These are phyloP conservation scores for Moesziomyces aphidis DNA, from an alignment of 1,284 basidiomycete species.

Conservation along the genomic window DNA sequence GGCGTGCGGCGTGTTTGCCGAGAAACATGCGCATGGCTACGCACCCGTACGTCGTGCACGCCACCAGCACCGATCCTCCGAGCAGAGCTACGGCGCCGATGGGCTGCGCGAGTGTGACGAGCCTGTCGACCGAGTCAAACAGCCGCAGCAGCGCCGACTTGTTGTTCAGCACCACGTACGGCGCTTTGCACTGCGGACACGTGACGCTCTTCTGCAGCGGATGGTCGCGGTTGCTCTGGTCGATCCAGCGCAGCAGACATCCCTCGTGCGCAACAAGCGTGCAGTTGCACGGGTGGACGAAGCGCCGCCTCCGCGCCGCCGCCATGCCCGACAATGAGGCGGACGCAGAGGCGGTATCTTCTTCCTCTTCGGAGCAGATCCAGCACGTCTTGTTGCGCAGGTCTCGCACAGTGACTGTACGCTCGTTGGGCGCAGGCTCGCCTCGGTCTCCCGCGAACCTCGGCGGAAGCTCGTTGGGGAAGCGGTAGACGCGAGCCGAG, in stretches of 20 bases:
- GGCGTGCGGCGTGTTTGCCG: slow-evolving; percentile 44
- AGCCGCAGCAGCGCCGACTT: slow-evolving; percentile 36
- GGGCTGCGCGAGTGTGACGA: slow-evolving; percentile 33
- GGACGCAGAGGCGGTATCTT: slow-evolving; percentile 16
- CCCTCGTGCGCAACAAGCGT: slow-evolving; percentile 61
- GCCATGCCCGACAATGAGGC: not conserved
- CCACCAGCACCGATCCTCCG: slow-evolving; percentile 39
- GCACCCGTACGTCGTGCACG: slow-evolving; percentile 52
- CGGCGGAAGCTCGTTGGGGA: slow-evolving; percentile 29
- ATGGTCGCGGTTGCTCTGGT: slow-evolving; percentile 36
- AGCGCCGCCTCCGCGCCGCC: slow-evolving; percentile 28
- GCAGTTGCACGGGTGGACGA: slow-evolving; percentile 62
- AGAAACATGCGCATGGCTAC: slow-evolving; percentile 52
- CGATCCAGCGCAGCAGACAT: slow-evolving; percentile 59
- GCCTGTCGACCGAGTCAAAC: slow-evolving; percentile 45
- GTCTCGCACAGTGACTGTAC: slow-evolving; percentile 52
- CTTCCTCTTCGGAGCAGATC: slow-evolving; percentile 62
- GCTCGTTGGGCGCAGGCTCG: slow-evolving; percentile 17
- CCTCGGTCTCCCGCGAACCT: slow-evolving; percentile 9
- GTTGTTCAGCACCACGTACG: slow-evolving; percentile 50
- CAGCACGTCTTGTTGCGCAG: slow-evolving; percentile 53
- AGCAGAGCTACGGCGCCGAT: slow-evolving; percentile 30
- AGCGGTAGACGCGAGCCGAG: slow-evolving; percentile 36
- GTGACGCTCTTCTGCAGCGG: slow-evolving; percentile 36
- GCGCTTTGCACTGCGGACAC: slow-evolving; percentile 56